Percentiles rank a stretch among this genome's conserved stretches.
phyloP scores from a whole-genome alignment of 2,329 filamentous ascomycete species.

The Chlorencoelia australis region DNA sequence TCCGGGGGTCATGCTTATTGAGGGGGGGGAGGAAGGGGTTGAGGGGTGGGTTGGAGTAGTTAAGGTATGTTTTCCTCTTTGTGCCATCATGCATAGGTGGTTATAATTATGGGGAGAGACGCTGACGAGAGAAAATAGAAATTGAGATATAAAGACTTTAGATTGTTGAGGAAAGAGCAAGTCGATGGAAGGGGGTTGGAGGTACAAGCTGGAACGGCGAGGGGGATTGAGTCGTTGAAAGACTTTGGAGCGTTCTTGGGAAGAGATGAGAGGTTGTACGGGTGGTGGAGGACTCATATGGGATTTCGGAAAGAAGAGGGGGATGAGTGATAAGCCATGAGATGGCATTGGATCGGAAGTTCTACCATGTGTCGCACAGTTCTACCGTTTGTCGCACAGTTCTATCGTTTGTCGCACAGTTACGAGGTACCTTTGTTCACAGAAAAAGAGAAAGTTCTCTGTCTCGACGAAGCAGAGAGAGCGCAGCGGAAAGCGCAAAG shows the following conservation, averaged over 20 bases:
- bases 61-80: constrained; percentile 11
- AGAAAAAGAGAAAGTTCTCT: too few relatives aligned
- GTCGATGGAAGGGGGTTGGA: constrained; percentile 9
- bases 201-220: constrained; percentile 13
- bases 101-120: background rate
- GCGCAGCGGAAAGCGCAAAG: too few relatives aligned
- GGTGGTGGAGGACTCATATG: constrained; percentile 24
- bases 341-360: too few relatives aligned
- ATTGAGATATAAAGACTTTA: constrained; percentile 24
- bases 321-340: background rate
- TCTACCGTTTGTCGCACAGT: too few relatives aligned
- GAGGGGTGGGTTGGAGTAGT: constrained; percentile 22
- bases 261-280: constrained; percentile 12
- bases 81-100: background rate
- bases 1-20: constrained; percentile 72
- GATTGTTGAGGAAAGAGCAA: constrained; percentile 19
- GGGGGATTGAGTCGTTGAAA: constrained; percentile 18
- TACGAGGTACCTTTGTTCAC: too few relatives aligned
- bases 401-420: too few relatives aligned
- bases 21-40: constrained; percentile 27
- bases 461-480: too few relatives aligned
- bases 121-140: constrained; percentile 12
- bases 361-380: too few relatives aligned
- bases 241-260: constrained; percentile 16
- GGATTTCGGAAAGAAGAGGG: constrained; percentile 10